These are phyloP conservation scores for Salvia rosmarinus DNA, from an alignment of 257 asterid genomes.

Conservation along the genomic window DNA sequence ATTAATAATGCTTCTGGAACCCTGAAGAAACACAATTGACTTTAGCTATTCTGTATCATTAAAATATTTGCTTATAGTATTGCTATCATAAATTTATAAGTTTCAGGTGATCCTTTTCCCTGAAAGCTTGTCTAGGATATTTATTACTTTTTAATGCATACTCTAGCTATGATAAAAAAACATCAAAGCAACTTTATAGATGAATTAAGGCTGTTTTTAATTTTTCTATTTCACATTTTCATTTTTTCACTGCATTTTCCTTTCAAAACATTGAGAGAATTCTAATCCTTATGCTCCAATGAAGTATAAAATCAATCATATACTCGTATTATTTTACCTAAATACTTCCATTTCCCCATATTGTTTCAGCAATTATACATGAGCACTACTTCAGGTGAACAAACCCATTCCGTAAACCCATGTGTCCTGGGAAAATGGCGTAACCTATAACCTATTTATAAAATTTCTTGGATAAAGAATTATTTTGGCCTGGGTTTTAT, in stretches of 20 bases:
- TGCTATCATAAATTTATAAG: background rate
- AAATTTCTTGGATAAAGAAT: constrained; percentile 4
- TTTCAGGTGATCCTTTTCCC: background rate
- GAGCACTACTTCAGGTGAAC: constrained; percentile 3
- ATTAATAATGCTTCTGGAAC: background rate
- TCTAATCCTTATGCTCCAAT: background rate
- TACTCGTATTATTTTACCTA: background rate
- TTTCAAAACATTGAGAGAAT: background rate
- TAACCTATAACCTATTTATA: constrained; percentile 7
- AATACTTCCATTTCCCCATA: background rate
- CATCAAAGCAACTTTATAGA: background rate
- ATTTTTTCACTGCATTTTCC: background rate
- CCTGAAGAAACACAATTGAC: background rate
- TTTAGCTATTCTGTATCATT: background rate
- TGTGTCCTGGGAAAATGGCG: background rate
- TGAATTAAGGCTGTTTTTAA: background rate
- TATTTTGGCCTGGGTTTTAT: background rate
- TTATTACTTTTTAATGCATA: background rate
- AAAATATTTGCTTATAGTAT: background rate
- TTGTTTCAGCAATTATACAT: background rate
- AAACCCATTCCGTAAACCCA: background rate
- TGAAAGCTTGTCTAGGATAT: background rate
- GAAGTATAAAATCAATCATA: background rate
- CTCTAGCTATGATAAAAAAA: background rate
- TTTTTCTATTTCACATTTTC: background rate